Evolutionary conservation across 176 grass and related monocot species (phyloP), one percentile per base, ranked within the genome.

Genomic region (Stipa capillata): DNA sequence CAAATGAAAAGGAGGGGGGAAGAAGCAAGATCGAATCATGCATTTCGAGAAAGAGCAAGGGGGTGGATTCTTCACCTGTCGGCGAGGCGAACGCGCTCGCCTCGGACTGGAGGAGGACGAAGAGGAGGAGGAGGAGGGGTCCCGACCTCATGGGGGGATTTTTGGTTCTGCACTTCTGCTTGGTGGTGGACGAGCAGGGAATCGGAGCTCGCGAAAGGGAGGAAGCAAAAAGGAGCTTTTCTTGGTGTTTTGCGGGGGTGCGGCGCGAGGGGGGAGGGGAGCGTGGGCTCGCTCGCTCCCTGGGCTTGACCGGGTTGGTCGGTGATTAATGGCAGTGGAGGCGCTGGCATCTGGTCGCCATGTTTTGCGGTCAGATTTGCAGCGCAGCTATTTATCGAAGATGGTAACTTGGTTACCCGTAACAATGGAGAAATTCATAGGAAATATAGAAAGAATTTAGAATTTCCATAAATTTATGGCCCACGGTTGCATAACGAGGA

Each of bases 21-120:
- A 11, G 69, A 36, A 64, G 74, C 12, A 29, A 56, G 65, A 56
- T 56, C 41, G 59, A 39, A 49, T 3, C 34, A 12, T 21, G 13
- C 62, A 55, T 78, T 70, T 47, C 20, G 18, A 53, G 12, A 43
- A 68, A 24, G 6, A 16, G 29, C 5, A 12, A 69, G 49, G 4
- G 13, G 23, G 28, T 23, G 18, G 61, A 28, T n/a, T 0, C 63
- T 47, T 82, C 24, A 91, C 85, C 90, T 87, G 88, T 53, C 14
- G 78, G 73, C 40, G 83, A 40, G 23, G 83, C 85, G 34, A 81
- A 61, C 18, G 88, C 85, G 44, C 15, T 81, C 50, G 71, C 84
- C 65, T 65, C 70, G 57, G 72, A 72, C 4, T 55, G 79, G 78
- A 41, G 10, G 56, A 29, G 55, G 79, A 81, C 82, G 85, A 32